These are phyloP conservation scores for Trifolium pratense DNA, from an alignment of 306 rosid species.

Conservation along the genomic window DNA sequence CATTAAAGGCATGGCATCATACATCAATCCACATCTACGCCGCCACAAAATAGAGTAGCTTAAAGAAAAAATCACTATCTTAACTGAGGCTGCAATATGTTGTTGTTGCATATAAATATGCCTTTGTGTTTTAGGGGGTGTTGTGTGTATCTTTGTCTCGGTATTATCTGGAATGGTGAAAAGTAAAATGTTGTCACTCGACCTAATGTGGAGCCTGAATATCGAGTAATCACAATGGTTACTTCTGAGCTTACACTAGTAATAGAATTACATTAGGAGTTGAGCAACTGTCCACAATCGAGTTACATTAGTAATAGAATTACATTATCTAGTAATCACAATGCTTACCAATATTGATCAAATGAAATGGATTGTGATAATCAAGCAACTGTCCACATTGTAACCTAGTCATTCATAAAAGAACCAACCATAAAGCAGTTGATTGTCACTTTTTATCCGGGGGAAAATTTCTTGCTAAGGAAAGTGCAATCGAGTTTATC, in stretches of 20 bases:
- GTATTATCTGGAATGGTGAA: background rate
- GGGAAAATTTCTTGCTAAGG: background rate
- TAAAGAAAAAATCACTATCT: background rate
- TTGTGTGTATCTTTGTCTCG: background rate
- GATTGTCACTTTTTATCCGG: background rate
- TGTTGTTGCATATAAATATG: slow-evolving; percentile 4
- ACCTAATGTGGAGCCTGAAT: background rate
- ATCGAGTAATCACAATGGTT: background rate
- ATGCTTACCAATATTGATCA: background rate
- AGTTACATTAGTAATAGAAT: no score
- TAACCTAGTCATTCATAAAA: background rate
- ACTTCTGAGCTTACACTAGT: background rate
- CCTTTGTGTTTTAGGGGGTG: background rate
- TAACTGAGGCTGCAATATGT: background rate
- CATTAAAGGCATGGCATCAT: background rate
- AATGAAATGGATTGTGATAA: background rate
- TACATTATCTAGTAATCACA: no score
- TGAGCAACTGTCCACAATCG: no score
- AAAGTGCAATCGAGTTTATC: background rate
- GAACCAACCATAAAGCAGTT: background rate
- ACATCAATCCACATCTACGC: background rate
- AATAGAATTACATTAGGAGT: background rate
- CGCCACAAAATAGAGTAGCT: background rate
- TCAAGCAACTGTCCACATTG: background rate
- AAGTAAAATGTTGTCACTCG: background rate